Percentiles rank a stretch among this genome's conserved stretches.
phyloP scores from a whole-genome alignment of 768 basidiomycete species.

The Pulveroboletus frians region DNA sequence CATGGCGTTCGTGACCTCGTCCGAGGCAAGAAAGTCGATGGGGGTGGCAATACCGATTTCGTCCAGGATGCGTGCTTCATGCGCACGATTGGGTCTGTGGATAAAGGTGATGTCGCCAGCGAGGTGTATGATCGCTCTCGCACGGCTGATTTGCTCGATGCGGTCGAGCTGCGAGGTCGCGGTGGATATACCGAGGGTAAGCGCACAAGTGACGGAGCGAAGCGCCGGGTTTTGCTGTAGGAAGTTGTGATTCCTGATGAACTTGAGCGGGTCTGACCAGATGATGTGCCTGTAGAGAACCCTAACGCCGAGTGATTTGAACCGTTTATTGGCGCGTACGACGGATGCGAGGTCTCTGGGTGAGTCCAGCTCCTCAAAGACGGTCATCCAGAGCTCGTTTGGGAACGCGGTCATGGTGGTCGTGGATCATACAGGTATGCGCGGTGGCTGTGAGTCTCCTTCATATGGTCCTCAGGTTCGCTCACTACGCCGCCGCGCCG shows the following conservation, averaged over 20 bases:
- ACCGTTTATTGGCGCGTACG: slow-evolving; percentile 28
- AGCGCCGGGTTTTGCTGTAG: slow-evolving; percentile 8
- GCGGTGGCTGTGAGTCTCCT: slow-evolving; percentile 2
- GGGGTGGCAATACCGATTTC: slow-evolving; percentile 14
- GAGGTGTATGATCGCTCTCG: slow-evolving; percentile 20
- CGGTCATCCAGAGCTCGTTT: slow-evolving; percentile 36
- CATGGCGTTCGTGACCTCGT: slow-evolving; percentile 13
- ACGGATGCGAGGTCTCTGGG: slow-evolving; percentile 30
- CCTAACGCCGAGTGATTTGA: slow-evolving; percentile 27
- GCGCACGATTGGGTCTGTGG: slow-evolving; percentile 14
- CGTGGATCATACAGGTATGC: neutral
- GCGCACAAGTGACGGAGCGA: slow-evolving; percentile 13
- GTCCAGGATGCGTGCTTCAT: slow-evolving; percentile 26
- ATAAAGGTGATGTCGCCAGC: slow-evolving; percentile 13
- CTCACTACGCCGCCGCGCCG: neutral
- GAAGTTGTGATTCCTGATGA: slow-evolving; percentile 22
- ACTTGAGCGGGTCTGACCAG: slow-evolving; percentile 30
- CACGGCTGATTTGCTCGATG: slow-evolving; percentile 28
- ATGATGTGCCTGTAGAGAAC: slow-evolving; percentile 33
- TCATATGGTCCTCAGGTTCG: neutral
- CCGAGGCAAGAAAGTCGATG: slow-evolving; percentile 22
- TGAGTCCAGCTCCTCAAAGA: slow-evolving; percentile 32
- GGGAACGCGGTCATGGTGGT: slow-evolving; percentile 26
- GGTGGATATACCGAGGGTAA: slow-evolving; percentile 27
- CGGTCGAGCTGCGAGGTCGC: slow-evolving; percentile 13